phyloP scores from a whole-genome alignment of 208 protist species.

The Porcisia hertigi region DNA sequence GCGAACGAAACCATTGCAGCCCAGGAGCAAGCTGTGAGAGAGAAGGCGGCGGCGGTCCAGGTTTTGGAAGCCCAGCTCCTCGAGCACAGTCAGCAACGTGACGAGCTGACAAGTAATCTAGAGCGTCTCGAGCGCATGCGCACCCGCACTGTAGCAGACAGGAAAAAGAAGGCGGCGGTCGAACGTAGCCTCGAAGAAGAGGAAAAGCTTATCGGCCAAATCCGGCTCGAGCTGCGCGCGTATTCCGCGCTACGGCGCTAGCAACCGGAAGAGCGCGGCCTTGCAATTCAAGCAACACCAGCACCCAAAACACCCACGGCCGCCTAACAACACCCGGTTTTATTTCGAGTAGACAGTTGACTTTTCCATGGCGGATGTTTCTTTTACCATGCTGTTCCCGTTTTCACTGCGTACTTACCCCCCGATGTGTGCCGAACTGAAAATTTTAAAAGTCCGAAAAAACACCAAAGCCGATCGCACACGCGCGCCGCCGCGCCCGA shows the following conservation, averaged over 20 bases:
- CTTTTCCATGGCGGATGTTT: not conserved
- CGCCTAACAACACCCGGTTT: not conserved
- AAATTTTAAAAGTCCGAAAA: not conserved
- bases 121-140: constrained; percentile 61
- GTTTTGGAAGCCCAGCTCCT: constrained; percentile 59
- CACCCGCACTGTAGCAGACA: constrained; percentile 51
- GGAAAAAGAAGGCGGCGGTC: constrained; percentile 43
- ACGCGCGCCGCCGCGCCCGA: not conserved
- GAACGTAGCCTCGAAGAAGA: constrained; percentile 49
- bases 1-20: constrained; percentile 26
- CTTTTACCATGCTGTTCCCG: not conserved
- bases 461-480: not conserved
- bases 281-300: too few relatives aligned
- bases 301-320: too few relatives aligned
- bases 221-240: constrained; percentile 57
- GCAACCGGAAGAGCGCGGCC: not conserved
- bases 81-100: constrained; percentile 49
- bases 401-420: not conserved
- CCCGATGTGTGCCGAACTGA: not conserved
- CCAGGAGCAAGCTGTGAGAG: constrained; percentile 28
- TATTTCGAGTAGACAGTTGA: not conserved
- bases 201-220: constrained; percentile 55
- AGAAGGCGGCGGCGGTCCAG: constrained; percentile 30
- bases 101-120: constrained; percentile 56
- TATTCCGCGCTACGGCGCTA: constrained; percentile 11